Base-by-base conservation (phyloP, 108 stramenopile species). In the Discostella stelligeroides region DNA sequence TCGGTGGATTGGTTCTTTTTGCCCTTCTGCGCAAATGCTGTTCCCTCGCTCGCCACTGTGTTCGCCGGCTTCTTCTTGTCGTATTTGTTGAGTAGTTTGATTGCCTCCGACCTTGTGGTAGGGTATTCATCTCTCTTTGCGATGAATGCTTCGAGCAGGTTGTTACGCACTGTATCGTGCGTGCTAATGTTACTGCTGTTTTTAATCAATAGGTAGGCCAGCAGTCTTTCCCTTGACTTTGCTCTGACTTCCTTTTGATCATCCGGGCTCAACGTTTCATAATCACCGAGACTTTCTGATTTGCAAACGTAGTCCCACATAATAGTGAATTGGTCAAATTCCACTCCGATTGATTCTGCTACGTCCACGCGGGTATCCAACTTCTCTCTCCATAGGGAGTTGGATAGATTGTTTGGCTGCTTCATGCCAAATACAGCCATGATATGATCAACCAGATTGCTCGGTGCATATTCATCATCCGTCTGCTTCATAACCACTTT, bases 241-340 rank as follows among this genome's bases (percentile, higher is more conserved):
- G 5, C 4, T 4, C 55, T 21, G 27, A 56, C 23, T 27, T 6
- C 23, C 23, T 6, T 7, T 27, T 56, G 55, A 4, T 56, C 25
- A 27, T 56, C 12, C 4, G 14, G 11, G 14, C 4, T 27, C 6
- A 56, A 21, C 2, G 55, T 56, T 21, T 56, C 25, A 15, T 56
- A 56, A 15, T 56, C 55, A 1, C 27, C 55, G 20, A 1, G 14
- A 1, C 23, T 56, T 4, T n/a, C n/a, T n/a, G n/a, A n/a, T 7
- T 4, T 56, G 25, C 55, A 56, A n/a, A n/a, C n/a, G 12, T 21
- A 56, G 55, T 56, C 55, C 55, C 55, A 56, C 7, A 56, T 2
- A 56, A 6, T 11, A 5, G 7, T 56, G 23, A 56, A 56, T 6
- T 15, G 14, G 55, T 56, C 55, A 56, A 56, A 21, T 56, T 27